Base-by-base conservation (phyloP, 2,329 filamentous ascomycete genomes). In the Didymella lethalis region DNA sequence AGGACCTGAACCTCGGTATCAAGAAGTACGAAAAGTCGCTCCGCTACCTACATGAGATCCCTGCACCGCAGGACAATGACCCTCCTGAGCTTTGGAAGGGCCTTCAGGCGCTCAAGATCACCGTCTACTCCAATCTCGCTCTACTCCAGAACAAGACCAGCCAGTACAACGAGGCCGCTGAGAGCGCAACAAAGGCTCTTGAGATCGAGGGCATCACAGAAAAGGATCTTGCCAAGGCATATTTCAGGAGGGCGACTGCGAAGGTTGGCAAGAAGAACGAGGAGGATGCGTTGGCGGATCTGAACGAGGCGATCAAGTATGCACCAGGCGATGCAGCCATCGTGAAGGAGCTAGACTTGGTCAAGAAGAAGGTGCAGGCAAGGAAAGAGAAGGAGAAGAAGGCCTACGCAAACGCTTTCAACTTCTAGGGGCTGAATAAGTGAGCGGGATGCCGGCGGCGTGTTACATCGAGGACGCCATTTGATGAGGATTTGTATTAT, bases 21-120 rank as follows among this genome's bases (percentile, higher is more conserved):
- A 88, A 90, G 61, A 99, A 99, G 82, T 99, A 99, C 81, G 88
- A 96, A 77, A 99, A 99, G 82, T 93, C 88, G 18, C 80, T 97
- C 61, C 88, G 93, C 69, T 97, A 97, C 78, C 82, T 97, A 61
- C 91, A 94, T 77, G 91, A 96, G 77, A 91, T 93, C 72, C 90
- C 90, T 0, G 87, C 91, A 12, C 79, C 83, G 1, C 77, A 80
- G 25, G 90, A 95, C 41, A 84, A 86, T 45, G 92, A 94, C 67
- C 84, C 90, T 4, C 82, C 85, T 45, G 88, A 90, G 36, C 85
- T 90, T 38, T 88, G 87, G 69, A 77, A 81, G 25, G 84, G 89
- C 64, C 84, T 97, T 61, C 85, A 87, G 58, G 82, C 88, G 36
- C 84, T 98, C 54, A 91, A 93, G 67, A 91, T 97, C 79, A 88